Percentiles rank a stretch among this genome's conserved stretches.
phyloP scores from a whole-genome alignment of 495 filamentous ascomycete genomes.

The Collariella sp. region DNA sequence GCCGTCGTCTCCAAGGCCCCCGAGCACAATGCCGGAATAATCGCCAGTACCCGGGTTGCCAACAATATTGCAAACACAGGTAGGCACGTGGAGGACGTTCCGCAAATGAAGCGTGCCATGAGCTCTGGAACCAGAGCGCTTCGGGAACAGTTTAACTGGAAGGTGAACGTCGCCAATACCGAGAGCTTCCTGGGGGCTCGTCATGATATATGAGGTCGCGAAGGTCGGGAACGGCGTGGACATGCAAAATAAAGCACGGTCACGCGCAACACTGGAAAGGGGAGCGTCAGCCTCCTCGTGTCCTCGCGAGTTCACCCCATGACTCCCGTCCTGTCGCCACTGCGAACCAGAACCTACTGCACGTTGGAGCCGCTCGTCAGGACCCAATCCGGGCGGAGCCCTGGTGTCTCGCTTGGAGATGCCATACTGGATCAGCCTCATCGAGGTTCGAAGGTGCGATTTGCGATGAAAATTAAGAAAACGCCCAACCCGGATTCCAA shows the following conservation, averaged over 20 bases:
- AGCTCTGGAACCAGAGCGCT: background rate
- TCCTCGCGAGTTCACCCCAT: background rate
- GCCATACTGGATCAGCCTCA: background rate
- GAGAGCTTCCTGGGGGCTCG: background rate
- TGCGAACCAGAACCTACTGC: slow-evolving; percentile 2
- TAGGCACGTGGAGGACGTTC: slow-evolving; percentile 7
- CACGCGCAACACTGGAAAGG: background rate
- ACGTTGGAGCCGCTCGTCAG: slow-evolving; percentile 2
- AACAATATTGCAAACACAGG: slow-evolving; percentile 1
- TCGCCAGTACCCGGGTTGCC: background rate
- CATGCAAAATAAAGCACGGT: slow-evolving; percentile 4
- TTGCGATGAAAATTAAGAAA: too few relatives aligned
- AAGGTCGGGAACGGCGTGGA: slow-evolving; percentile 2
- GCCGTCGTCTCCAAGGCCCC: background rate
- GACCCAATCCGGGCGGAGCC: slow-evolving; percentile 6
- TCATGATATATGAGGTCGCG: background rate
- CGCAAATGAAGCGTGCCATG: slow-evolving; percentile 6
- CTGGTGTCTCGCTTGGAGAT: background rate
- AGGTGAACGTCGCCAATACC: slow-evolving; percentile 7
- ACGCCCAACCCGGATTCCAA: too few relatives aligned
- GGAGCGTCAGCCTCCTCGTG: background rate
- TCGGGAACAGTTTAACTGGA: slow-evolving; percentile 2
- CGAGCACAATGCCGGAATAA: background rate
- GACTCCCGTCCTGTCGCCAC: background rate
- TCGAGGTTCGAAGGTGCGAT: too few relatives aligned